Evolutionary conservation across 257 asterid species (phyloP).

Genomic region (Solanum rostratum): DNA sequence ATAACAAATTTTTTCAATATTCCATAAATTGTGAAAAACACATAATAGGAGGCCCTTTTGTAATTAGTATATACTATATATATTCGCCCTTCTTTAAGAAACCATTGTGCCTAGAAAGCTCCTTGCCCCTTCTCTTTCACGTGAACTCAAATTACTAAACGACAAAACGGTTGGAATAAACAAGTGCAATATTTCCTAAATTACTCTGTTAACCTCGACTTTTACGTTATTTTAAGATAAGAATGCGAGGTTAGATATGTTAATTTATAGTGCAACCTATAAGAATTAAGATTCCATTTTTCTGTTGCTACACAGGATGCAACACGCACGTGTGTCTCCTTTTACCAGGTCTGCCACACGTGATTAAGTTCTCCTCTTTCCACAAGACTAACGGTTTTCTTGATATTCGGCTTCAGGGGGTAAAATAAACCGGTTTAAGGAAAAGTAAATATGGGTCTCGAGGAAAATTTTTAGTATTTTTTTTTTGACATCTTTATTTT

Average conservation of each 20-base stretch:
- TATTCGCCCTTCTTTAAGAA: not conserved
- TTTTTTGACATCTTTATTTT: too few relatives aligned
- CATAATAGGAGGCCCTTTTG: too few relatives aligned
- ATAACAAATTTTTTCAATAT: too few relatives aligned
- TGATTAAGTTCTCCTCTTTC: constrained; percentile 14
- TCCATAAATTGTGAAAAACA: too few relatives aligned
- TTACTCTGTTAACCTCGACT: not conserved
- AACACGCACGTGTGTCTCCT: constrained; percentile 45
- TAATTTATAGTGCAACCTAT: not conserved
- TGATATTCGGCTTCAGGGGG: not conserved
- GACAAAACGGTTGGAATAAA: not conserved
- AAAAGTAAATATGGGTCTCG: not conserved
- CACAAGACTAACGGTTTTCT: constrained; percentile 15
- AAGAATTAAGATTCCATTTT: constrained; percentile 1
- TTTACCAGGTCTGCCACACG: constrained; percentile 18
- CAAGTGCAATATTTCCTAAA: not conserved
- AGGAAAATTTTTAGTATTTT: too few relatives aligned
- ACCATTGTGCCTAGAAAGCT: not conserved
- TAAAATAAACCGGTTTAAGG: not conserved
- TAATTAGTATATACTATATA: too few relatives aligned
- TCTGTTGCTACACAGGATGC: constrained; percentile 26
- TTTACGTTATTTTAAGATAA: constrained; percentile 3
- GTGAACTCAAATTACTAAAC: constrained; percentile 4
- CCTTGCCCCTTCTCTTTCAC: constrained; percentile 22
- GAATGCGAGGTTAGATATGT: not conserved